These are phyloP conservation scores for Bodo saltans DNA, from an alignment of 78 protist species.

Conservation along the genomic window DNA sequence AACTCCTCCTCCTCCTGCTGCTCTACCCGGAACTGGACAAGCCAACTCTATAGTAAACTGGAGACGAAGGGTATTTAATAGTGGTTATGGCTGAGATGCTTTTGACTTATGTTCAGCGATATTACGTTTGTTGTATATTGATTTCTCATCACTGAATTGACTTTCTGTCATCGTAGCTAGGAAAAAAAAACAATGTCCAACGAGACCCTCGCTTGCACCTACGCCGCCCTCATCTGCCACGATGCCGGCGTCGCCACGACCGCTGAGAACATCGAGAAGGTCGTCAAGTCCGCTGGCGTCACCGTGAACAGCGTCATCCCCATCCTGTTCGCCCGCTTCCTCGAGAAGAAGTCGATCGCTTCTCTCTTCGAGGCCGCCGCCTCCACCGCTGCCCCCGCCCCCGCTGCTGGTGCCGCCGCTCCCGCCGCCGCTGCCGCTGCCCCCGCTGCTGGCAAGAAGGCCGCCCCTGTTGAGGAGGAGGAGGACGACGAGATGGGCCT, in stretches of 20 bases:
- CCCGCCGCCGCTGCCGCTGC: slow-evolving; percentile 61
- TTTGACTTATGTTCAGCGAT: too few relatives aligned
- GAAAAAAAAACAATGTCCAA: slow-evolving; percentile 9
- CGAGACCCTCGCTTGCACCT: slow-evolving; percentile 57
- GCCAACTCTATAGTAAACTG: too few relatives aligned
- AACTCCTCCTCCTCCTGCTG: too few relatives aligned
- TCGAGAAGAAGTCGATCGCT: slow-evolving; percentile 37
- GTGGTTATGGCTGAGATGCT: too few relatives aligned
- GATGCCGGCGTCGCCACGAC: slow-evolving; percentile 46
- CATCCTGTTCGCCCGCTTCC: slow-evolving; percentile 51
- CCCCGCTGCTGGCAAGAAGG: slow-evolving; percentile 43
- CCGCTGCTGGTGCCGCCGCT: slow-evolving; percentile 62
- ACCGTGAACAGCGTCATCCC: slow-evolving; percentile 61
- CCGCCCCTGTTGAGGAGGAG: too few relatives aligned
- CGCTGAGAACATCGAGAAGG: slow-evolving; percentile 59
- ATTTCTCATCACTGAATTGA: too few relatives aligned
- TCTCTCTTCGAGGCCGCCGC: slow-evolving; percentile 49
- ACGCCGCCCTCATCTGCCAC: slow-evolving; percentile 69
- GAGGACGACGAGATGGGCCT: too few relatives aligned
- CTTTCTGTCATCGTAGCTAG: too few relatives aligned
- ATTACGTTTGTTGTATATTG: too few relatives aligned
- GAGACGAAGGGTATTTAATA: too few relatives aligned
- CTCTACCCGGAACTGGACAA: too few relatives aligned
- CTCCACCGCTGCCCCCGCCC: slow-evolving; percentile 57
- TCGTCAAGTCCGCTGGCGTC: slow-evolving; percentile 62